phyloP scores from a whole-genome alignment of 2,329 filamentous ascomycete species.

The Phialophora verrucosa region DNA sequence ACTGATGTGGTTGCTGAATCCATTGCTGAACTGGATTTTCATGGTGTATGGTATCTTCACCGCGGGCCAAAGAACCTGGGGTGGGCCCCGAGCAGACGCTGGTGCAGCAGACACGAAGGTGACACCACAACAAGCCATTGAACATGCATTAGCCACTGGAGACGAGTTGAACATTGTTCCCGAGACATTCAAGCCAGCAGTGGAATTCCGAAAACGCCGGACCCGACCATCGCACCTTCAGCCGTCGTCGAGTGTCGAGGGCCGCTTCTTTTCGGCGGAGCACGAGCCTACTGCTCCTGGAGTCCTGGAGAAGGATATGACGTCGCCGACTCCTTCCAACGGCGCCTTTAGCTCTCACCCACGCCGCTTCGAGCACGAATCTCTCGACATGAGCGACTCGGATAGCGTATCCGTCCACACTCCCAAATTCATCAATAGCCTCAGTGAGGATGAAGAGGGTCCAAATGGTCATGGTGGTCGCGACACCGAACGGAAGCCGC shows the following conservation, averaged over 20 bases:
- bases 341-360: conserved; percentile 15
- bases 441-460: conserved; percentile 24
- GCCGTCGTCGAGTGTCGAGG: conserved; percentile 76
- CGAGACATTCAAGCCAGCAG: conserved; percentile 73
- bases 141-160: conserved; percentile 75
- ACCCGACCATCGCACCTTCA: conserved; percentile 60
- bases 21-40: conserved; percentile 98
- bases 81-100: conserved; percentile 88
- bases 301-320: conserved; percentile 47
- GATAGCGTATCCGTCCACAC: conserved; percentile 39
- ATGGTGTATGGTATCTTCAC: conserved; percentile 98
- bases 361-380: conserved; percentile 32
- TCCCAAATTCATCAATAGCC: conserved; percentile 29
- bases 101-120: conserved; percentile 76
- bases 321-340: conserved; percentile 24
- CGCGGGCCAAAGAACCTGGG: conserved; percentile 92
- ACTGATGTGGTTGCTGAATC: conserved; percentile 92
- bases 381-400: conserved; percentile 38
- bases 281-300: conserved; percentile 64
- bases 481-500: conserved; percentile 3
- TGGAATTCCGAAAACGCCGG: conserved; percentile 38
- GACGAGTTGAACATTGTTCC: conserved; percentile 91
- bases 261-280: conserved; percentile 76
- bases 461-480: conserved; percentile 1
- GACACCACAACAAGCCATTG: conserved; percentile 81